A percentile compares a stretch with the other conserved stretches of the same genome.
These are phyloP conservation scores for Rhizopogon vesiculosus DNA, from an alignment of 768 basidiomycete species.

Conservation along the genomic window DNA sequence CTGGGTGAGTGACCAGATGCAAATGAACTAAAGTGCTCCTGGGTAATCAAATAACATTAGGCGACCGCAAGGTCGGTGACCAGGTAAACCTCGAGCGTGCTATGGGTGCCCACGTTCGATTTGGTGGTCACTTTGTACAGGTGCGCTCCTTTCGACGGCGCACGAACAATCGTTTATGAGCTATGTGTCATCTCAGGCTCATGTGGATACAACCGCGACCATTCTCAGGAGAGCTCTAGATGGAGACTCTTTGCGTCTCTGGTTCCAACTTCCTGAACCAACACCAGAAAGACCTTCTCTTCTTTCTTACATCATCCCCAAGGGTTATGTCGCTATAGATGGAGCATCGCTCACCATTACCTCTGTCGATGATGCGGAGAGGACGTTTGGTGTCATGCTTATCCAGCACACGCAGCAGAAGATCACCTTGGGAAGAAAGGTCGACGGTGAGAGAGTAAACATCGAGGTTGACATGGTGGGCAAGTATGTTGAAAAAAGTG, in stretches of 20 bases:
- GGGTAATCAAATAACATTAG: constrained; percentile 33
- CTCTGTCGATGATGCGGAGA: constrained; percentile 54
- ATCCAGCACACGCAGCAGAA: constrained; percentile 91
- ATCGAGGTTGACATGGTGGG: constrained; percentile 95
- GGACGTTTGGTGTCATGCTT: constrained; percentile 87
- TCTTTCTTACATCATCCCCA: constrained; percentile 81
- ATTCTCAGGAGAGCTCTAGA: constrained; percentile 63
- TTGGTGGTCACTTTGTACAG: constrained; percentile 98
- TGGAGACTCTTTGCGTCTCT: constrained; percentile 84
- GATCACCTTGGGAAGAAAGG: constrained; percentile 75
- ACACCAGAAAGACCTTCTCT: constrained; percentile 58
- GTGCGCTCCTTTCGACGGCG: constrained; percentile 34
- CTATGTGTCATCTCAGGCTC: constrained; percentile 54
- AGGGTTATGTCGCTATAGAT: constrained; percentile 93
- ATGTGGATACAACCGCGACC: constrained; percentile 87
- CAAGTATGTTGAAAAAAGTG: constrained; percentile 87
- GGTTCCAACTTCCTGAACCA: constrained; percentile 68
- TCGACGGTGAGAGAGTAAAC: constrained; percentile 79
- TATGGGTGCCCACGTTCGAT: constrained; percentile 85
- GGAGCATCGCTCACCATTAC: constrained; percentile 93
- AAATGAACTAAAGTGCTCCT: not conserved
- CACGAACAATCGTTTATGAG: not conserved
- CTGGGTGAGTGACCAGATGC: constrained; percentile 51
- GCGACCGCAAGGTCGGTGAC: constrained; percentile 73
- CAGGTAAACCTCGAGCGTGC: constrained; percentile 92